Conservation (phyloP, 371 early-diverging fungal genomes). For the Nematocida sp. region DNA sequence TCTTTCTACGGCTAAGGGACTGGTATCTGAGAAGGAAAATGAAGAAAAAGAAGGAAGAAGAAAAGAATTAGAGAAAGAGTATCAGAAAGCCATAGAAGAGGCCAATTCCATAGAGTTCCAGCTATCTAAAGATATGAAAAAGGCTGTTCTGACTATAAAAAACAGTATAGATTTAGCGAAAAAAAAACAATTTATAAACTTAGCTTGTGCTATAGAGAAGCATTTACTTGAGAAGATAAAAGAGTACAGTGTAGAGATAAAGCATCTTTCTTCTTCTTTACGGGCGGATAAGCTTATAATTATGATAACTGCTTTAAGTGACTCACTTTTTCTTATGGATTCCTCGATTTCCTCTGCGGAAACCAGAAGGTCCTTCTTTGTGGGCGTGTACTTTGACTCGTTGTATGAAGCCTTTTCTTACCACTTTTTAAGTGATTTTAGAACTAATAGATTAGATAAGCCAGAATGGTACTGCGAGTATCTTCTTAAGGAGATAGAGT, state of each 20-base stretch:
- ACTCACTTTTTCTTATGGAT: conserved; percentile 52
- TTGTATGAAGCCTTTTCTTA: conserved; percentile 54
- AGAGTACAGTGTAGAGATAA: conserved; percentile 36
- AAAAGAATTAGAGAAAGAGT: conserved; percentile 15
- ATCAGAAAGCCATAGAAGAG: not conserved
- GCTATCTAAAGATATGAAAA: conserved; percentile 30
- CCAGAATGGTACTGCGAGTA: conserved; percentile 67
- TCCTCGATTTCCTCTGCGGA: conserved; percentile 38
- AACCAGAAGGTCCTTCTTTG: conserved; percentile 23
- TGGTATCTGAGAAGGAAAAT: conserved; percentile 4
- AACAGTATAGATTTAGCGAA: conserved; percentile 7
- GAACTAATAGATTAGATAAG: conserved; percentile 67
- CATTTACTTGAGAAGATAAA: conserved; percentile 42
- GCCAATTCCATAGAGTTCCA: conserved; percentile 41
- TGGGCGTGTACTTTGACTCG: conserved; percentile 35
- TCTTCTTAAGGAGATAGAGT: conserved; percentile 48
- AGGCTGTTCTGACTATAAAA: conserved; percentile 33
- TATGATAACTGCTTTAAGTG: conserved; percentile 55
- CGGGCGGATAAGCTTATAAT: conserved; percentile 49
- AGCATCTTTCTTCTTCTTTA: conserved; percentile 12
- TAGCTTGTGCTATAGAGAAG: conserved; percentile 28
- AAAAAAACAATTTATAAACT: conserved; percentile 50
- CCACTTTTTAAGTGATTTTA: conserved; percentile 65
- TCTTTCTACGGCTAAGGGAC: conserved; percentile 18
- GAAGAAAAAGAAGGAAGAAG: conserved; percentile 21